Evolutionary conservation across 2,329 filamentous ascomycete species (phyloP), one percentile per base, ranked within the genome.

Genomic region (Trichoderma sp.): DNA sequence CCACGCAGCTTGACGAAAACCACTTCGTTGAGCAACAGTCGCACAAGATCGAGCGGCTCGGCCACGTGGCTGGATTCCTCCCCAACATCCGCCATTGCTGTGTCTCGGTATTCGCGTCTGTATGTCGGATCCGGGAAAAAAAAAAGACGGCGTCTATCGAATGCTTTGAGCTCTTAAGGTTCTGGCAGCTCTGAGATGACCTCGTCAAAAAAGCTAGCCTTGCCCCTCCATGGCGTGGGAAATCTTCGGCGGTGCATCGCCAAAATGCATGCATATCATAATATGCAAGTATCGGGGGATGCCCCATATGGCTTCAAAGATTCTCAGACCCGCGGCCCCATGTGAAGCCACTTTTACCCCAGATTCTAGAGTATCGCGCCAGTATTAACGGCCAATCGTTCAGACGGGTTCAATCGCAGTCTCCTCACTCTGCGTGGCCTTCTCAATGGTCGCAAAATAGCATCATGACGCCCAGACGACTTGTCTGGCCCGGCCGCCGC

Each of bases 1-100:
- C 95, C 95, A 76, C 95, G 88, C 72, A 99, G 86, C 87, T 98
- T 98, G 73, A 99, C 94, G 80, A 97, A 97, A 61, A 99, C 95
- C 54, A 95, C 89, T 81, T 99, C 95, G 79, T 98, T 94, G 57
- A 99, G 87, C 73, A 94, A 92, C 67, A 99, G 88, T 73, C 94
- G 92, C 73, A 99, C 95, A 50, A 99, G 89, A 80, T 98, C 95
- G 76, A 99, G 90, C 66, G 96, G 94, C 83, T 99, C 94, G 64
- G 94, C 90, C 67, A 93, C 91, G 67, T 91, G 86, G 73, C 85
- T 84, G 68, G 87, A 84, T 72, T 90, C 88, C 77, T 93, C 91
- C 77, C 91, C 92, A 71, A 84, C 86, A 80, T 97, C 94, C 74
- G 94, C 92, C 94, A 97, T 97, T 69, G 71, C 52, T 37, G 29